Conservation (phyloP, 2,329 filamentous ascomycete genomes). For the Colletotrichum falcatum region DNA sequence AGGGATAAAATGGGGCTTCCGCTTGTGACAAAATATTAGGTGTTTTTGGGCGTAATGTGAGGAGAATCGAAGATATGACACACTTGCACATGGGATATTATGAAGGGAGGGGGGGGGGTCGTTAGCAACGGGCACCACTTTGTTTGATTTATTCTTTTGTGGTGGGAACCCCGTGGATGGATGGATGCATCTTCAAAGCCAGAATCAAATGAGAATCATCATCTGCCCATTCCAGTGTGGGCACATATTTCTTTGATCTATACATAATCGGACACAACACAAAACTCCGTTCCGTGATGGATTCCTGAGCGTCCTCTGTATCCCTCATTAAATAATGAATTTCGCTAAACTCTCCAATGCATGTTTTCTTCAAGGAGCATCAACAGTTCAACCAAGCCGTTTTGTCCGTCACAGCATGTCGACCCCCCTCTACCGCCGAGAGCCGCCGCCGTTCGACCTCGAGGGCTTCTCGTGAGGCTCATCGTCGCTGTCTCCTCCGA, state of each 20-base stretch:
- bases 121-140: neutral
- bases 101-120: no score
- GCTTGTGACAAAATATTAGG: neutral
- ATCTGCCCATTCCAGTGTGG: neutral
- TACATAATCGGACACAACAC: conserved; percentile 21
- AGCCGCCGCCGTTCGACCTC: conserved; percentile 38
- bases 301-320: neutral
- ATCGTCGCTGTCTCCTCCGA: conserved; percentile 69
- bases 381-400: conserved; percentile 19
- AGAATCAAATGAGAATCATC: conserved; percentile 3
- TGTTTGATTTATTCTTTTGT: neutral
- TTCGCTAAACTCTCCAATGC: conserved; percentile 34
- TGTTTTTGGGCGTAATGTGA: conserved; percentile 16
- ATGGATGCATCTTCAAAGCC: neutral
- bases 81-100: neutral
- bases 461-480: conserved; percentile 51
- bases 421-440: conserved; percentile 17
- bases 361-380: conserved; percentile 12
- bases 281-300: conserved; percentile 33
- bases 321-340: neutral
- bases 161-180: neutral
- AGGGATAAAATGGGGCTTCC: conserved; percentile 8
- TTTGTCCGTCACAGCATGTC: neutral
- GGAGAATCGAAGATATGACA: neutral
- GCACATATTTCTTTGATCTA: conserved; percentile 20